phyloP scores from a whole-genome alignment of 495 filamentous ascomycete genomes.

The Aspergillus olivimuriae region DNA sequence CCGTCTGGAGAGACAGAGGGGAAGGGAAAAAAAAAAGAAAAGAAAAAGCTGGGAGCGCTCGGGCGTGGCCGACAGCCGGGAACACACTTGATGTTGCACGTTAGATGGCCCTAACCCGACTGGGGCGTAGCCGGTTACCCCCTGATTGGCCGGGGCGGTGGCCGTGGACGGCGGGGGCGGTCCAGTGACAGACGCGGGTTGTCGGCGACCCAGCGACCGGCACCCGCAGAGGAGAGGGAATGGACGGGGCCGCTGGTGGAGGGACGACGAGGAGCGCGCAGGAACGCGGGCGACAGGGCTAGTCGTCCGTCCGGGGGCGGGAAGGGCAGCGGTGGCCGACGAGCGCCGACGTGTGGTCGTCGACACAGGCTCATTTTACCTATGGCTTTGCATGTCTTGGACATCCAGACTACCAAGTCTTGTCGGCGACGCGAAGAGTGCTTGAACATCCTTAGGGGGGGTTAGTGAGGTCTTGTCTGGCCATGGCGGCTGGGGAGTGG shows the following conservation, averaged over 20 bases:
- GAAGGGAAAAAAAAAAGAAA: no score
- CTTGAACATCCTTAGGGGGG: conserved; percentile 1
- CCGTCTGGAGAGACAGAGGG: no score
- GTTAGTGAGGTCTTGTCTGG: background rate
- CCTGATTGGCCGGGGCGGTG: no score
- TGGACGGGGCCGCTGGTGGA: background rate
- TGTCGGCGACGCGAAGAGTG: conserved; percentile 1
- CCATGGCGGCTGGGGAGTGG: background rate
- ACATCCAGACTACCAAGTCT: background rate
- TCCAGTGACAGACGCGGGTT: conserved; percentile 3
- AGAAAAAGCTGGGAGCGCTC: no score
- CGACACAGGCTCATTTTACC: conserved; percentile 4
- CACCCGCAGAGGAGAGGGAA: background rate
- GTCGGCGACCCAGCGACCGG: background rate
- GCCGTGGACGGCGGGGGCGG: no score
- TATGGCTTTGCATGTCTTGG: conserved; percentile 7
- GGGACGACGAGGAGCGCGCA: background rate
- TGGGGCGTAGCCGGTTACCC: no score
- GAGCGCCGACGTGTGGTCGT: conserved; percentile 2
- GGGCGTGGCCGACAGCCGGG: no score
- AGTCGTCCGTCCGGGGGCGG: no score
- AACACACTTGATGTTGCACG: no score
- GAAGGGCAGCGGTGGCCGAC: no score
- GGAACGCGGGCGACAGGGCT: no score
- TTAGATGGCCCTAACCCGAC: no score